A percentile compares a stretch with the other conserved stretches of the same genome.
phyloP scores from a whole-genome alignment of 371 early-diverging fungal genomes.

The Apophysomyces trapeziformis region DNA sequence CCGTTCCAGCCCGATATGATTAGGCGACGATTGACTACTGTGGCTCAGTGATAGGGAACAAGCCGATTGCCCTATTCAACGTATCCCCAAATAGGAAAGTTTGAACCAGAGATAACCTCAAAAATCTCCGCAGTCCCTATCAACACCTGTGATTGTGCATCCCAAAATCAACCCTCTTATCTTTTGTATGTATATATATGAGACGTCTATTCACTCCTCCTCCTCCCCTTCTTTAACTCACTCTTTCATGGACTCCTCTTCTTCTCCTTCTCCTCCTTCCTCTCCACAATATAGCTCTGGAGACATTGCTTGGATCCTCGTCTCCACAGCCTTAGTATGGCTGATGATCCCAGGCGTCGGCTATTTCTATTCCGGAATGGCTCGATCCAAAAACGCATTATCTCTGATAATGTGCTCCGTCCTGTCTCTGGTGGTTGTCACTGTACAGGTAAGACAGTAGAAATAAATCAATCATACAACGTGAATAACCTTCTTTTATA shows the following conservation, averaged over 20 bases:
- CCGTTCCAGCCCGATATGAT: too few relatives aligned
- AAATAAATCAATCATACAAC: background rate
- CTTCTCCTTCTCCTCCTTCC: too few relatives aligned
- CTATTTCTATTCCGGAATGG: slow-evolving; percentile 92
- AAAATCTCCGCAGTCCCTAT: slow-evolving; percentile 11
- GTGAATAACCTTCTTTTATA: too few relatives aligned
- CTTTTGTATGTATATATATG: background rate
- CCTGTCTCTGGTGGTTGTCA: slow-evolving; percentile 71
- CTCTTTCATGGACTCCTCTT: background rate
- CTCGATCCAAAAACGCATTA: slow-evolving; percentile 80
- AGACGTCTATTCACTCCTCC: background rate
- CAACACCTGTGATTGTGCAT: background rate
- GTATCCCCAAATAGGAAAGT: background rate
- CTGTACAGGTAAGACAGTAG: slow-evolving; percentile 42
- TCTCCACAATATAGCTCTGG: slow-evolving; percentile 43
- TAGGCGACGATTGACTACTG: too few relatives aligned
- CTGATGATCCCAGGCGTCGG: slow-evolving; percentile 89
- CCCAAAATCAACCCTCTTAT: background rate
- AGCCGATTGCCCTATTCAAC: background rate
- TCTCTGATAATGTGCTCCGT: slow-evolving; percentile 73
- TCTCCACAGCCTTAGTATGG: slow-evolving; percentile 78
- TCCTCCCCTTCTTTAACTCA: background rate
- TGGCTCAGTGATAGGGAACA: background rate
- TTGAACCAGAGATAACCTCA: background rate
- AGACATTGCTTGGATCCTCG: slow-evolving; percentile 74